Base-by-base conservation (phyloP, 768 basidiomycete species). In the Pulveroboletus sp. region DNA sequence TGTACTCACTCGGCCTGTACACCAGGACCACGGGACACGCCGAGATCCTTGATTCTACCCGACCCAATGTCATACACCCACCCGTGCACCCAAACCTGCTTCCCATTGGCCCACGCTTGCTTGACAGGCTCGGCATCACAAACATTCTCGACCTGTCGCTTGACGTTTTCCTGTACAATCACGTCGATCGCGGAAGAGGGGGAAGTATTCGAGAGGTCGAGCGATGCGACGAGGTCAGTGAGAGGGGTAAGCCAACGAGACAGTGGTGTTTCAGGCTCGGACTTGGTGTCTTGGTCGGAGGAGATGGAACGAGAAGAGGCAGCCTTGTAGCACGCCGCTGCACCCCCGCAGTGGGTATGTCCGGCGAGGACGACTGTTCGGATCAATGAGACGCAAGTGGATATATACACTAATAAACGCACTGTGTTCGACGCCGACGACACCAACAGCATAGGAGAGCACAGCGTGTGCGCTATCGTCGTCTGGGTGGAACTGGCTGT, bases 281-380 rank as follows among this genome's bases (percentile, higher is more conserved):
- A 3, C 5, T 5, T n/a, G 13, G 11, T 25, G 4, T 19, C n/a
- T 12, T 25, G 33, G 33, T 6, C 70, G 66, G n/a, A n/a, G 29
- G 71, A 0, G 19, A 5, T 11, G 12, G 29, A 7, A 8, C 32
- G 43, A 13, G 44, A 45, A 2, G 36, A 17, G 4, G 27, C 74
- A 36, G 80, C 77, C 1, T 63, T 57, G 34, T 80, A 68, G 41
- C 81, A 81, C 5, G 84, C 82, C 0, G 69, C 64, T 4, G 80
- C 86, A 43, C 92, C 92, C 46, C 90, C 92, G 63, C 92, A 95
- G 47, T 81, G 73, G 11, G 85, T 82, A 64, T 95, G 92, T 16
- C 92, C 92, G 21, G 85, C 87, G 58, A 94, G 71, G 52, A 90
- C 72, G 51, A 94, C 89, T 91, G 59, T 1, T 19, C n/a, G 8